These are phyloP conservation scores for Sporothrix curviconia DNA, from an alignment of 2,329 filamentous ascomycete species.

Conservation along the genomic window DNA sequence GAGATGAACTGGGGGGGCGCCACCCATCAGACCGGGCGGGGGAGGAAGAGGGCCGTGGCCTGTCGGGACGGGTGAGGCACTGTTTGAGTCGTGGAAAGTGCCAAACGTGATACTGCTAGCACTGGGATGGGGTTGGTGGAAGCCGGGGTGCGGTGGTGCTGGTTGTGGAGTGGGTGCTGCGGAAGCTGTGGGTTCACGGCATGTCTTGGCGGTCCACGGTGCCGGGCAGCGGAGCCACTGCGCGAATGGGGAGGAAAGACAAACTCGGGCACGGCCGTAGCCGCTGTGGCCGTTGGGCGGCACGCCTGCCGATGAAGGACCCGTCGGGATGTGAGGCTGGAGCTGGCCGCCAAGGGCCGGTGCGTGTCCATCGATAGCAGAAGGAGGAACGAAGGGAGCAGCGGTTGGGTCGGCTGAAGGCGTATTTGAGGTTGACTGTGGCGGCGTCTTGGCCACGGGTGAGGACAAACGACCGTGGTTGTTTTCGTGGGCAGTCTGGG, in stretches of 20 bases:
- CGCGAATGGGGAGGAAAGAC: constrained; percentile 10
- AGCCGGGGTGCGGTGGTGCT: neutral
- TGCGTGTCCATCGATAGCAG: neutral
- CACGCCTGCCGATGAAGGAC: neutral
- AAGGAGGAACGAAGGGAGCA: neutral
- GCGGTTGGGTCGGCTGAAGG: neutral
- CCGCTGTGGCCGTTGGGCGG: constrained; percentile 5
- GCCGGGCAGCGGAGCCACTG: neutral
- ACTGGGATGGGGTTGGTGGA: constrained; percentile 49
- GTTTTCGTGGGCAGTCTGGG: constrained; percentile 5
- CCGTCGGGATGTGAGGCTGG: neutral
- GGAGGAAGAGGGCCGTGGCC: constrained; percentile 25
- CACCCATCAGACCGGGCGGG: constrained; percentile 31
- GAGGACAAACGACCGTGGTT: constrained; percentile 1
- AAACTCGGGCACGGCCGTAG: constrained; percentile 2
- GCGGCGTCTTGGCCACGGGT: neutral
- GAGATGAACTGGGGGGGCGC: constrained; percentile 3
- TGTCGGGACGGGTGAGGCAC: constrained; percentile 49
- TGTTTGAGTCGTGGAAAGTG: constrained; percentile 47
- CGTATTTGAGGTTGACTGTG: neutral
- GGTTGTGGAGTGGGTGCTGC: neutral
- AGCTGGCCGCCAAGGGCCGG: neutral
- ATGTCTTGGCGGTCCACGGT: constrained; percentile 1
- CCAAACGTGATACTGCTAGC: constrained; percentile 53
- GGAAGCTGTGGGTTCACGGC: neutral